Evolutionary conservation across 2,329 filamentous ascomycete genomes (phyloP).

Genomic region (Fusarium transvaalense): DNA sequence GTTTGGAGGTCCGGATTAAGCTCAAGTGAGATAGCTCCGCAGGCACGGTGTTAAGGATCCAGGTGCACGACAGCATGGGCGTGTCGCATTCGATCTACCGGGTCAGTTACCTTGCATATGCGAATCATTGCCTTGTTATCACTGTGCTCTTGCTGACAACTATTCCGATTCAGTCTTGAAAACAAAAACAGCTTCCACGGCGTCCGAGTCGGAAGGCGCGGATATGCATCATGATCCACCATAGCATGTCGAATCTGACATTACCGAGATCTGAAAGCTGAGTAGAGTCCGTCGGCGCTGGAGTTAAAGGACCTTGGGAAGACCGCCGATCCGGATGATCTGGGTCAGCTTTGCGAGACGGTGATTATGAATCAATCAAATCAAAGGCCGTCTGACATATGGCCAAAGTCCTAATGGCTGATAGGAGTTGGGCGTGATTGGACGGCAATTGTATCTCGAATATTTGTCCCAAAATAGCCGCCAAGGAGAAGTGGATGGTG

Average conservation of each 20-base stretch:
- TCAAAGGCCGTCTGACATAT: conserved; percentile 15
- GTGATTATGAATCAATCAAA: conserved; percentile 31
- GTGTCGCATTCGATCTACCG: conserved; percentile 15
- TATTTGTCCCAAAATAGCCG: conserved; percentile 10
- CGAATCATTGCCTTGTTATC: conserved; percentile 3
- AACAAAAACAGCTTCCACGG: conserved; percentile 9
- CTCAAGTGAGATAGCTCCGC: conserved; percentile 55
- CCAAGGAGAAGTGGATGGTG: not conserved
- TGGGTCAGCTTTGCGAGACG: conserved; percentile 15
- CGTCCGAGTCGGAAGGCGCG: conserved; percentile 37
- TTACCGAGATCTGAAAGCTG: conserved; percentile 28
- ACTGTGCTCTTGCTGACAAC: conserved; percentile 26
- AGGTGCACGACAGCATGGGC: conserved; percentile 8
- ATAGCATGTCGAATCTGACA: conserved; percentile 23
- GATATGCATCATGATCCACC: conserved; percentile 20
- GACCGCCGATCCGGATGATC: conserved; percentile 13
- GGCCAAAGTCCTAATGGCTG: conserved; percentile 2
- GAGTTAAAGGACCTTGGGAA: conserved; percentile 18
- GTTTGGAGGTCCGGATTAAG: conserved; percentile 62
- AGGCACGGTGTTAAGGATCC: conserved; percentile 19
- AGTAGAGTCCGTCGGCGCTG: not conserved
- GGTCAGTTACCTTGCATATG: conserved; percentile 28
- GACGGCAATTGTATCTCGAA: not conserved
- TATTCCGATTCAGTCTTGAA: not conserved
- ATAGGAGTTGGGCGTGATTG: conserved; percentile 3